Conservation (phyloP, 2,329 filamentous ascomycete genomes). For the Colletotrichum sp. region DNA sequence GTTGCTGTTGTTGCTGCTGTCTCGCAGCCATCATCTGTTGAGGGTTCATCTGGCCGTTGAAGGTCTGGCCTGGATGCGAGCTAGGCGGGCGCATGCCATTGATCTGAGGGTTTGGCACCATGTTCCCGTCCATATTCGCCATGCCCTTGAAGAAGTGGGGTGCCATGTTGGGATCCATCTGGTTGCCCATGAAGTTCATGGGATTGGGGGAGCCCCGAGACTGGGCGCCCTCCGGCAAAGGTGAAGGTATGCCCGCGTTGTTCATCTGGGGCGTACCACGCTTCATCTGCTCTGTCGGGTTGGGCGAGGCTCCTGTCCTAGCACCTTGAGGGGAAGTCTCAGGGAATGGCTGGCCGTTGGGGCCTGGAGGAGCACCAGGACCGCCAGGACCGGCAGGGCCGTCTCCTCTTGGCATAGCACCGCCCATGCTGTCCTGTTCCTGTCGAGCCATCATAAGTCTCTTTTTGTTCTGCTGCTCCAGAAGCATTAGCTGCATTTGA, state of each 20-base stretch:
- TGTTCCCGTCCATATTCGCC: conserved; percentile 57
- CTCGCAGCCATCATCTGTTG: conserved; percentile 64
- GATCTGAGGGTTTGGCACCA: conserved; percentile 60
- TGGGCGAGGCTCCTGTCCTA: conserved; percentile 75
- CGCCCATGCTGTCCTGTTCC: conserved; percentile 70
- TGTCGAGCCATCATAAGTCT: conserved; percentile 82
- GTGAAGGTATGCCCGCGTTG: conserved; percentile 71
- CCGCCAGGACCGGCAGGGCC: conserved; percentile 57
- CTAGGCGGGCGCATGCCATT: conserved; percentile 73
- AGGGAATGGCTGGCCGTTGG: conserved; percentile 68
- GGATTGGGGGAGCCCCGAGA: conserved; percentile 70
- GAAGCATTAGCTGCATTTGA: conserved; percentile 87
- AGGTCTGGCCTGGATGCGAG: conserved; percentile 66
- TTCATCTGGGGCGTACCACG: conserved; percentile 77
- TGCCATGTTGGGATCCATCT: conserved; percentile 66
- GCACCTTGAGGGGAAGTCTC: conserved; percentile 74
- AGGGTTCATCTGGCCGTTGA: conserved; percentile 63
- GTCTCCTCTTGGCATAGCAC: conserved; percentile 52
- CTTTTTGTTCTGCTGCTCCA: conserved; percentile 90
- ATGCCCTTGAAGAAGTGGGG: conserved; percentile 66
- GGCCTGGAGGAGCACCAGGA: conserved; percentile 57
- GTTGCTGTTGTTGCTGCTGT: conserved; percentile 37
- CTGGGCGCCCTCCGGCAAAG: conserved; percentile 71
- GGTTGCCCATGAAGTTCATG: conserved; percentile 67
- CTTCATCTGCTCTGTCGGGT: conserved; percentile 80